These are phyloP conservation scores for Theileria orientalis DNA, from an alignment of 169 alveolate genomes.

Conservation along the genomic window DNA sequence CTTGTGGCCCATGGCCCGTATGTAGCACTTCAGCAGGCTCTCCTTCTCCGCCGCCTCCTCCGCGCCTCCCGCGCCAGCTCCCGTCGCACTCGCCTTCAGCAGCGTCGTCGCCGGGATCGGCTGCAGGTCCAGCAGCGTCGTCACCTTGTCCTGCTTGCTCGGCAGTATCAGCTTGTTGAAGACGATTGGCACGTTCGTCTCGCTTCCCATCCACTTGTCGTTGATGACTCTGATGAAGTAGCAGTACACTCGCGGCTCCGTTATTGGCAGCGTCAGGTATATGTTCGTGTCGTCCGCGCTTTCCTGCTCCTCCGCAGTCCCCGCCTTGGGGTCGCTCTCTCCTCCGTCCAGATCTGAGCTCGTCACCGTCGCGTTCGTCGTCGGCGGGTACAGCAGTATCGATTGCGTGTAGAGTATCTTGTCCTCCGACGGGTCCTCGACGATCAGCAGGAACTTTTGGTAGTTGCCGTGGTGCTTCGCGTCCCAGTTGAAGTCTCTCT, in stretches of 20 bases:
- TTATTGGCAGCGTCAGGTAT: slow-evolving; percentile 93
- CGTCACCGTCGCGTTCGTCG: neutral
- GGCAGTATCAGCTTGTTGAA: slow-evolving; percentile 78
- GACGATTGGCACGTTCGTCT: slow-evolving; percentile 67
- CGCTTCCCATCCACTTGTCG: slow-evolving; percentile 87
- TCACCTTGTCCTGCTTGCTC: slow-evolving; percentile 92
- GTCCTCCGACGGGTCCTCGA: slow-evolving; percentile 96
- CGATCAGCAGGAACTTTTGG: slow-evolving; percentile 94
- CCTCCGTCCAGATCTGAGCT: neutral
- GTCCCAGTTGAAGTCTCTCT: slow-evolving; percentile 96
- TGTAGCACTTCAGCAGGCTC: slow-evolving; percentile 6
- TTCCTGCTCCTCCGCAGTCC: slow-evolving; percentile 53
- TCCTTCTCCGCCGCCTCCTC: slow-evolving; percentile 4
- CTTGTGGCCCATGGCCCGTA: slow-evolving; percentile 24
- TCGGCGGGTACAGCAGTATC: slow-evolving; percentile 65
- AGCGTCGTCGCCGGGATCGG: slow-evolving; percentile 84
- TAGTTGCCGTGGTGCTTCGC: slow-evolving; percentile 88
- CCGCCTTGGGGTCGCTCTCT: neutral
- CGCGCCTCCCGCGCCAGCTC: slow-evolving; percentile 8
- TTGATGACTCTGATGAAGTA: slow-evolving; percentile 94
- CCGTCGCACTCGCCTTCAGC: slow-evolving; percentile 19
- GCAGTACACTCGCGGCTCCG: slow-evolving; percentile 94
- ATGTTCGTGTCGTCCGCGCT: slow-evolving; percentile 67
- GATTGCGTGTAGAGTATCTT: slow-evolving; percentile 91
- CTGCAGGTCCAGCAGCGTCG: slow-evolving; percentile 93